Base-by-base conservation (phyloP, 345 rosid genomes). In the Mallotus nudiflorus region DNA sequence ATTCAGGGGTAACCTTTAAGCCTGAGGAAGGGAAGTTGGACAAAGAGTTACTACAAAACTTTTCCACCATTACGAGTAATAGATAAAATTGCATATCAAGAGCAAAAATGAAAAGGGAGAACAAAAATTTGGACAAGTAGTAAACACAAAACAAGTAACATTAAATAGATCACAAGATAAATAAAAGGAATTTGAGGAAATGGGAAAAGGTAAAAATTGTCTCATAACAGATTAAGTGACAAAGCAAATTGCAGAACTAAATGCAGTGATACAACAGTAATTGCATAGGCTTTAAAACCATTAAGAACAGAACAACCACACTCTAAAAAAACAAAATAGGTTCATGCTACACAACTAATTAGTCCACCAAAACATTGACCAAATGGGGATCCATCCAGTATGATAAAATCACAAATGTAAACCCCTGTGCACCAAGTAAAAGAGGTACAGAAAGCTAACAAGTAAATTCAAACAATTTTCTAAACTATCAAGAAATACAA, bases 1-100 rank as follows among this genome's bases (percentile, higher is more conserved):
- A 39, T 62, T 35, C 12, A 52, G 68, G 46, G 57, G 74, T 27
- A 78, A 85, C 91, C 85, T 29, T 44, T 24, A 64, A 59, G 42
- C 82, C 79, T 31, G 82, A 63, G 16, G 79, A 64, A 52, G 85
- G 56, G 45, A 77, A 78, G 60, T 82, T 77, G 28, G 89, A 73
- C 89, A 89, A 88, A 53, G 88, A 62, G 15, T 70, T 71, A 82
- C 91, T 88, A 72, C 75, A 82, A 16, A 44, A 75, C 67, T 65
- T 33, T 58, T 63, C n/a, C 29, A 52, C 22, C 18, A 39, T 11
- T 11, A 40, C 73, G 65, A 75, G 59, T 24, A 9, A 37, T 22
- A 58, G 58, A 63, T 2, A 37, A 44, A 58, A 65, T n/a, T n/a
- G n/a, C n/a, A n/a, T n/a, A n/a, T 6, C 4, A 53, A 35, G 46